These are phyloP conservation scores for Suillus subaureus DNA, from an alignment of 768 basidiomycete genomes.

Conservation along the genomic window DNA sequence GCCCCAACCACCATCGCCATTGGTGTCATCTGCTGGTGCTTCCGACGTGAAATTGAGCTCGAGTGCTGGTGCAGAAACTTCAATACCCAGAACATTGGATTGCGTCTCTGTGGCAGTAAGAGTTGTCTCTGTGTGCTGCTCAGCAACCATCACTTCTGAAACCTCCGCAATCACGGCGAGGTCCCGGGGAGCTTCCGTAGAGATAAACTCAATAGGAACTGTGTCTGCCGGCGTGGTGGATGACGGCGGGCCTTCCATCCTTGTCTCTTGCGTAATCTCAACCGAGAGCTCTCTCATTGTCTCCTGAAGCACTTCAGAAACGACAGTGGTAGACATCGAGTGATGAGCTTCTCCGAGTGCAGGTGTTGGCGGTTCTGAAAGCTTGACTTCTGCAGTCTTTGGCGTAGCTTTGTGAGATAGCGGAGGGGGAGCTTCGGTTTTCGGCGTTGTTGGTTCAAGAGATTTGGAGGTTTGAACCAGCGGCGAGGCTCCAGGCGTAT, in stretches of 20 bases:
- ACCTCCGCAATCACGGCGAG: not conserved
- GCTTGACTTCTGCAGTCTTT: constrained; percentile 13
- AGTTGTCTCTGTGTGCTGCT: constrained; percentile 14
- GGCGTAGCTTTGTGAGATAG: constrained; percentile 10
- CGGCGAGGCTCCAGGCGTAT: constrained; percentile 33
- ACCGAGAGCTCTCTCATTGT: constrained; percentile 16
- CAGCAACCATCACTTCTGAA: constrained; percentile 5
- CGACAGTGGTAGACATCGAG: constrained; percentile 2
- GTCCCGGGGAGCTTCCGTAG: constrained; percentile 10
- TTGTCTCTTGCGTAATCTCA: constrained; percentile 14
- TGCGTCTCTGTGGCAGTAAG: constrained; percentile 10
- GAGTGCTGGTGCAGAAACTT: not conserved
- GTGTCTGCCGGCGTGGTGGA: constrained; percentile 30
- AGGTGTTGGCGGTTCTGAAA: constrained; percentile 11
- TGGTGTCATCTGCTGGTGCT: not conserved
- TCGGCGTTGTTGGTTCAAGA: constrained; percentile 24
- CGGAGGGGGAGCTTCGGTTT: constrained; percentile 16
- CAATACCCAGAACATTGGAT: constrained; percentile 7
- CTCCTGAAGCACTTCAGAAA: not conserved
- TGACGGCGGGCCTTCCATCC: constrained; percentile 3
- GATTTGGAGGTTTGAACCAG: constrained; percentile 26
- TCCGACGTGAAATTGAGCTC: constrained; percentile 4
- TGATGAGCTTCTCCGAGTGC: constrained; percentile 18
- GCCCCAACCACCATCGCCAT: constrained; percentile 10
- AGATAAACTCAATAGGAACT: constrained; percentile 24